Evolutionary conservation across 331 rosid genomes (phyloP), one percentile per base, ranked within the genome.

Genomic region (Arachis monticola): DNA sequence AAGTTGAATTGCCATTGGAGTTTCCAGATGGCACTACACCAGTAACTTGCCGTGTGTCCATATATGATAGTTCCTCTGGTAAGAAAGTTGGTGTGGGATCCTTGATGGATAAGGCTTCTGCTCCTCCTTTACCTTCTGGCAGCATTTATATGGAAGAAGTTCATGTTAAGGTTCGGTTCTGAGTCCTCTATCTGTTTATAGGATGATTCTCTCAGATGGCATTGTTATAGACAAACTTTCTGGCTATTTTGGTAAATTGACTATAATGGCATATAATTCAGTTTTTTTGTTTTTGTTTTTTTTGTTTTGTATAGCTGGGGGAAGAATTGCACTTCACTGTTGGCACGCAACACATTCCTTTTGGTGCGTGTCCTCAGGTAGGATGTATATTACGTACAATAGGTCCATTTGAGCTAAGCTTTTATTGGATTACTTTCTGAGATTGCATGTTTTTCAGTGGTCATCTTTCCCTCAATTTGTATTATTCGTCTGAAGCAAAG

Each of bases 11-110:
- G 69, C 99, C 99, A 14, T 79, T 95, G 74, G 99, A 95, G 98
- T 95, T 95, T 85, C 99, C 98, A 0, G 99, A 95, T 81, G 99
- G 99, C 58, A 95, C 99, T 45, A 95, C 99, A 5, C 99, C 99
- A 22, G 99, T 92, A 13, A 90, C 99, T 0, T 95, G 99, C 70
- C 97, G 98, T 31, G 98, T 95, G 67, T 90, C 97, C 65, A 79
- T 95, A 76, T 95, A 92, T 59, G 99, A 92, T 81, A 87, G 96
- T 78, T 88, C 99, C 44, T 76, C 90, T 0, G 90, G 87, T 68
- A 95, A 92, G 82, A 95, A 92, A 79, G 99, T 90, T 67, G 99
- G 98, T 27, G 97, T 92, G 4, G 97, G 99, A 66, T 80, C 92
- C 31, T 87, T 89, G 60, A 88, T 95, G 99, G 96, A 95, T 38